Base-by-base conservation (phyloP, 2,329 filamentous ascomycete species). In the Immersiporthe knoxdaviesiana region DNA sequence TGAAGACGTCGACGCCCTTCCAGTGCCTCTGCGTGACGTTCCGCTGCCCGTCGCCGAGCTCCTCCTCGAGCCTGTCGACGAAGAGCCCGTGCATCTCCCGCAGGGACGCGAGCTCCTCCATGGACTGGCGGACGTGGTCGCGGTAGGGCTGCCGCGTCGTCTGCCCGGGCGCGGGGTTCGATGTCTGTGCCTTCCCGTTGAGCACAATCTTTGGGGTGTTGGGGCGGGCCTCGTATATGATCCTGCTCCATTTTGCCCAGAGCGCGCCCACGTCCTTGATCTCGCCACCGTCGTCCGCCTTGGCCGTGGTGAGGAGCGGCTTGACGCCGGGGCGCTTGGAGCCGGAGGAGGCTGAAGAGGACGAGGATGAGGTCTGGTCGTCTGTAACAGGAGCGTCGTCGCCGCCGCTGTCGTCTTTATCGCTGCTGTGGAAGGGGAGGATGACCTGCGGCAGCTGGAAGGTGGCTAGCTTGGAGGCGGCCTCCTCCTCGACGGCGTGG, bases 11-110 rank as follows among this genome's bases (percentile, higher is more conserved):
- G 1, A 62, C 37, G 30, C 69, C 69, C 24, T 67, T 66, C 69
- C 69, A 71, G 8, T 52, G 60, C 16, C 64, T 32, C 24, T 59
- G 81, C 80, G 16, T 68, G 59, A 32, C 71, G 68, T 30, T 72
- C 66, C 32, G 76, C 72, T 73, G 80, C 76, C 74, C 81, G 50
- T 74, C 77, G 58, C 75, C 74, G 75, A 76, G 60, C 66, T 72
- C 62, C 72, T 78, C 16, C 71, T 71, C 64, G 39, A 77, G 56
- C 68, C 72, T 41, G 44, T 76, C 72, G 35, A 84, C 72, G 71
- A 82, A 84, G 7, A 75, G 75, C 37, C 77, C 75, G 74, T 84
- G 82, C 32, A 70, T 44, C 32, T 44, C 63, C 44, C 52, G 72
- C 44, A 71, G 18, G 21, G 58, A 35, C 10, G 61, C 37, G 16